Evolutionary conservation across 257 asterid species (phyloP).

Genomic region (Solanum verrucosum): DNA sequence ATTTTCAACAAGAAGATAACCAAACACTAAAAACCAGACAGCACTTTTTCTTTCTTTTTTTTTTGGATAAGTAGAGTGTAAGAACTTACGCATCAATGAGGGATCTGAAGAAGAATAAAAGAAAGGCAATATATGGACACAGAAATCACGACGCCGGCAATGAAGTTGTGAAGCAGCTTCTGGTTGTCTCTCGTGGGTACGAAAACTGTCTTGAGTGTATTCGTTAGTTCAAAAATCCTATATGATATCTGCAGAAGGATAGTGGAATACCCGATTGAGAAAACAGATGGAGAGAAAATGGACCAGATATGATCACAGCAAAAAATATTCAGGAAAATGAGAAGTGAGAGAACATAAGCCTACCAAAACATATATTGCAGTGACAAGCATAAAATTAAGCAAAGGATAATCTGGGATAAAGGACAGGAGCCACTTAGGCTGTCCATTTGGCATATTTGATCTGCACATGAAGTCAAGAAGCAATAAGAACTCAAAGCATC

Average conservation of each 20-base stretch:
- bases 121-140: conserved; percentile 51
- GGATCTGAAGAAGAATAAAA: conserved; percentile 66
- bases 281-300: background rate
- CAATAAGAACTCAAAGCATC: background rate
- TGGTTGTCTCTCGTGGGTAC: conserved; percentile 67
- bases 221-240: conserved; percentile 86
- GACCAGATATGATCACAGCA: background rate
- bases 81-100: conserved; percentile 6
- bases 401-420: conserved; percentile 88
- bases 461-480: conserved; percentile 32
- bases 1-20: background rate
- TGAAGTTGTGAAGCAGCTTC: conserved; percentile 53
- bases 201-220: conserved; percentile 70
- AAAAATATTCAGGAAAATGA: background rate
- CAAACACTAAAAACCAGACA: background rate
- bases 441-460: conserved; percentile 83
- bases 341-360: conserved; percentile 11
- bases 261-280: background rate
- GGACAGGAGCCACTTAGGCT: conserved; percentile 92
- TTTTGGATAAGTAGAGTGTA: background rate
- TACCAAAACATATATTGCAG: conserved; percentile 78
- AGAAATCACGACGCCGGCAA: conserved; percentile 52
- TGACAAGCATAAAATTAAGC: conserved; percentile 92
- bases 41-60: background rate
- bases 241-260: conserved; percentile 52